Percentiles rank a stretch among this genome's conserved stretches.
These are phyloP conservation scores for Trypanosoma scelopori DNA, from an alignment of 208 protist species.

Conservation along the genomic window DNA sequence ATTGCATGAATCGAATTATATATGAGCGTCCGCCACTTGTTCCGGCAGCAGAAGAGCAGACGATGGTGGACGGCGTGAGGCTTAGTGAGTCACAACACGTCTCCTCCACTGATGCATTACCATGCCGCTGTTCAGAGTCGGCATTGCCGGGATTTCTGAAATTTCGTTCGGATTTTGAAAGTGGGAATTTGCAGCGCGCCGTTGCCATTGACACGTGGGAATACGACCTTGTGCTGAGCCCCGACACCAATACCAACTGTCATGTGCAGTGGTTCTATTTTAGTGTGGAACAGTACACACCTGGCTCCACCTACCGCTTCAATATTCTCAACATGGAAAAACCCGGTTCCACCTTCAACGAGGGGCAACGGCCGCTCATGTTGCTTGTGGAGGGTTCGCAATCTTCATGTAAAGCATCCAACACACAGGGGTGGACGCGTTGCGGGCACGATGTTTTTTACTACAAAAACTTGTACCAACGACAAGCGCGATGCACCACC, in stretches of 20 bases:
- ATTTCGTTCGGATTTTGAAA: constrained; percentile 94
- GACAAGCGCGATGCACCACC: constrained; percentile 42
- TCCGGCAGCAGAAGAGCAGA: constrained; percentile 10
- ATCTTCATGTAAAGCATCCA: not conserved
- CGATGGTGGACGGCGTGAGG: constrained; percentile 16
- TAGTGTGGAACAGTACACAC: constrained; percentile 54
- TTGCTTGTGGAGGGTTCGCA: constrained; percentile 55
- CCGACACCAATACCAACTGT: constrained; percentile 93
- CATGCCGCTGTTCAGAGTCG: not conserved
- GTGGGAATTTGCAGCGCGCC: constrained; percentile 93
- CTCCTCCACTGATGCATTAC: not conserved
- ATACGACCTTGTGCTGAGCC: constrained; percentile 94
- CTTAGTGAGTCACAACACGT: not conserved
- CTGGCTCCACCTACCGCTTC: constrained; percentile 89
- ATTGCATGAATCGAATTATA: constrained; percentile 35
- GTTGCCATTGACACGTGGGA: constrained; percentile 83
- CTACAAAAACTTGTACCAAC: constrained; percentile 72
- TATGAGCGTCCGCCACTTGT: constrained; percentile 26
- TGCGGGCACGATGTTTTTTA: constrained; percentile 82
- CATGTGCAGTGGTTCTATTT: constrained; percentile 99
- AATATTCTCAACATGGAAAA: constrained; percentile 98
- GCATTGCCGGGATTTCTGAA: constrained; percentile 33
- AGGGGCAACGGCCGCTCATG: constrained; percentile 92
- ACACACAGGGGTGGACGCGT: constrained; percentile 45
- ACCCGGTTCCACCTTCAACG: constrained; percentile 92